These are phyloP conservation scores for Elongisporangium undulatum DNA, from an alignment of 352 stramenopile genomes.

Conservation along the genomic window DNA sequence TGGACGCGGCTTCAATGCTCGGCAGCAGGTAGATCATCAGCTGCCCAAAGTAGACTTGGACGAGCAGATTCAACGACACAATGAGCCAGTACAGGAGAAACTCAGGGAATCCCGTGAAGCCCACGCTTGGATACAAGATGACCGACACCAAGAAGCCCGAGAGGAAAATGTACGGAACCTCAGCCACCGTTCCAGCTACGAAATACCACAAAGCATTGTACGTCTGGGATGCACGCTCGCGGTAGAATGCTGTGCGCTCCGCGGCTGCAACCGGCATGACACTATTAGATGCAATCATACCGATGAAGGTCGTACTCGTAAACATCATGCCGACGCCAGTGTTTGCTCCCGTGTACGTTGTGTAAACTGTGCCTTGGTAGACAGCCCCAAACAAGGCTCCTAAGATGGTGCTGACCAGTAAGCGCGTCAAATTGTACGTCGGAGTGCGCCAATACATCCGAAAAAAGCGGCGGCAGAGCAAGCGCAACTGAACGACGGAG, in stretches of 20 bases:
- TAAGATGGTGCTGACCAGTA: constrained; percentile 66
- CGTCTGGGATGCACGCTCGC: constrained; percentile 87
- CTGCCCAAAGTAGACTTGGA: constrained; percentile 39
- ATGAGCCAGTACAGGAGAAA: constrained; percentile 47
- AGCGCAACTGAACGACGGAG: constrained; percentile 15
- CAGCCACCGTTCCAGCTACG: constrained; percentile 69
- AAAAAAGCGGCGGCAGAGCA: constrained; percentile 25
- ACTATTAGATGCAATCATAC: constrained; percentile 75
- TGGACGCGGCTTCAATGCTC: not conserved
- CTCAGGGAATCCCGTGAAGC: constrained; percentile 20
- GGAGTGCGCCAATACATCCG: constrained; percentile 70
- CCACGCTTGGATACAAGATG: constrained; percentile 44
- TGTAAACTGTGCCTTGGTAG: constrained; percentile 3
- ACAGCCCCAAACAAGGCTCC: constrained; percentile 22
- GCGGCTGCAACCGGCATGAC: constrained; percentile 74
- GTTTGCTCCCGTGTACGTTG: constrained; percentile 21
- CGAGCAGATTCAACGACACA: constrained; percentile 33
- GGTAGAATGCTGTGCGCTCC: constrained; percentile 91
- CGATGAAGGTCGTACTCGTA: constrained; percentile 75
- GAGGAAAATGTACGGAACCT: constrained; percentile 61
- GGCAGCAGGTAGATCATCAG: constrained; percentile 2
- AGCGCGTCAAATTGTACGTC: constrained; percentile 77
- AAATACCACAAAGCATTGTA: constrained; percentile 87
- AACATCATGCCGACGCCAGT: constrained; percentile 76
- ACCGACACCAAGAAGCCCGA: constrained; percentile 25